Base-by-base conservation (phyloP, 257 asterid species). In the Nicotiana paniculata region DNA sequence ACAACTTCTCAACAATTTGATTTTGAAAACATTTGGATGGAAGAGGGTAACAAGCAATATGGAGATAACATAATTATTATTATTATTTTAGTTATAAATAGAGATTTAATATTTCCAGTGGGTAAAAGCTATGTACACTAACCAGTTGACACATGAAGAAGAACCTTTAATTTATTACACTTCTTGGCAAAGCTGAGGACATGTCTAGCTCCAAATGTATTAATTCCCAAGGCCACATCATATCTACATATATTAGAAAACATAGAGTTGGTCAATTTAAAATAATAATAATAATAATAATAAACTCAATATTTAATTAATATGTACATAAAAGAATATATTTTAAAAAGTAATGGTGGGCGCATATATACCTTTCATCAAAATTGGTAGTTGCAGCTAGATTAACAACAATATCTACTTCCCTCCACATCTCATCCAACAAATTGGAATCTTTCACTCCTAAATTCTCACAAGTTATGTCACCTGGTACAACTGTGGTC, bases 371-470 rank as follows among this genome's bases (percentile, higher is more conserved):
- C 99, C 98, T 93, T 85, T 96, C 98, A 81, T 96, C 97, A 78
- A 96, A 96, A 66, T 93, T 90, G 72, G 99, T 96, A 2, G 93
- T 94, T 80, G 99, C 99, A 79, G 99, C 99, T 81, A 94, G 83
- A 82, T 96, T 96, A 62, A 94, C 88, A 1, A 96, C 97, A 82
- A 94, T 90, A 77, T 93, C 98, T 32, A 93, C 90, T 86, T 91
- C 82, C 70, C 76, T 86, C 91, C 91, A 90, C 92, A 94, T 92
- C 83, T 91, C 93, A 46, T 94, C 90, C 81, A 91, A 28, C 85
- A 96, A 77, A 26, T 4, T 65, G 0, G 85, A 5, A 62, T 93
- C 95, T 28, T 89, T 88, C 59, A 96, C 89, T 4, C 97, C 99
- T 79, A 96, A 83, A 74, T 96, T 92, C n/a, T 96, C 91, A 18